Base-by-base conservation (phyloP, 495 filamentous ascomycete species). In the Physcia stellaris region DNA sequence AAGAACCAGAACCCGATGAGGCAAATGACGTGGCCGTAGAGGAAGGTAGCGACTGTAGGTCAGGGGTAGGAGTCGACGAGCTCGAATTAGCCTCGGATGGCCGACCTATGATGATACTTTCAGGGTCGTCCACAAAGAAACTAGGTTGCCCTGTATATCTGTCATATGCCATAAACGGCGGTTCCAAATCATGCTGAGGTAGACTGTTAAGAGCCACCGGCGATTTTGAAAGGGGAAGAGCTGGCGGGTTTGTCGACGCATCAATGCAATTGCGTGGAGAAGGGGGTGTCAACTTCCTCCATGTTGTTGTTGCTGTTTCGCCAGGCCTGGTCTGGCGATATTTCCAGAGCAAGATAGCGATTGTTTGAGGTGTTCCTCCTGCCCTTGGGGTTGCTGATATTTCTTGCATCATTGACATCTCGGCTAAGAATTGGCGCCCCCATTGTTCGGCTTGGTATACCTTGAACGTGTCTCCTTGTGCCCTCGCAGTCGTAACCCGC, bases 311-410 rank as follows among this genome's bases (percentile, higher is more conserved):
- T 24, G 66, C 67, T 23, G 60, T 60, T 37, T 69, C 58, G 6
- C 54, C 53, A 12, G 51, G 51, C 4, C 54, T 51, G 10, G 64
- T 64, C 40, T 67, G 60, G 6, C 59, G 62, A 47, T 73, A 73
- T 33, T 64, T 69, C 69, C 69, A 74, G 9, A 70, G 53, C 9
- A 74, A 41, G 32, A 72, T 57, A 3, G 68, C 66, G 51, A 70
- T 61, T 16, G 63, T 52, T 44, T 46, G 20, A 9, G 42, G 15
- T 16, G 28, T 2, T 5, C 22, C 29, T n/a, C 12, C 21, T n/a
- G 3, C 34, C 32, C 30, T 21, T 9, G 48, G 39, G 13, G 33
- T 51, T 13, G 64, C 63, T 16, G 60, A 59, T 4, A 73, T 47
- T 49, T 71, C 68, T 42, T 71, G 68, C 23, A 70, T 67, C 20